A percentile compares a stretch with the other conserved stretches of the same genome.
These are phyloP conservation scores for Acanthamoeba sp. DNA, from an alignment of 208 protist species.

Conservation along the genomic window DNA sequence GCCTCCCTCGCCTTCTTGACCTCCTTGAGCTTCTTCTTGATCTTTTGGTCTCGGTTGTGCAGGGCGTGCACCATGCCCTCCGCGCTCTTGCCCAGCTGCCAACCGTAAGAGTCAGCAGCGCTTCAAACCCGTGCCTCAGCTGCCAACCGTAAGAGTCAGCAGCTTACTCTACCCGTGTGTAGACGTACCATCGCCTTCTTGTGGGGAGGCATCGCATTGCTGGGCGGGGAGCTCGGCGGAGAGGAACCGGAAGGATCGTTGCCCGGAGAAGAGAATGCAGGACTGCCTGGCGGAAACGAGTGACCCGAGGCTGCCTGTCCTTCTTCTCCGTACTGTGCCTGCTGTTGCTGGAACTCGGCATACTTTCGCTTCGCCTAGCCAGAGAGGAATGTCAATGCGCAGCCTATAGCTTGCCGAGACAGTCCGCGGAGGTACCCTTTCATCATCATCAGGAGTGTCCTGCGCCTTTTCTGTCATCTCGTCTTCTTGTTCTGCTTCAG, in stretches of 20 bases:
- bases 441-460: neutral
- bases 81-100: constrained; percentile 21
- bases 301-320: neutral
- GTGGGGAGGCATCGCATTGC: neutral
- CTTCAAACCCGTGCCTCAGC: too few species aligned
- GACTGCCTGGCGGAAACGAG: constrained; percentile 22
- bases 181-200: constrained; percentile 34
- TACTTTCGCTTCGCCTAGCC: constrained; percentile 16
- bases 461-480: neutral
- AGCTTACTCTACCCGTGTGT: neutral
- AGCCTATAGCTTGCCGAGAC: neutral
- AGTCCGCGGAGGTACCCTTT: neutral
- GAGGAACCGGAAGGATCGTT: neutral
- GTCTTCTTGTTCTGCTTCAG: neutral
- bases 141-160: too few species aligned
- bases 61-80: constrained; percentile 14
- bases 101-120: too few species aligned
- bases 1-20: constrained; percentile 41
- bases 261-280: neutral
- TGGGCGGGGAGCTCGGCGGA: neutral
- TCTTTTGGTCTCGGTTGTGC: constrained; percentile 48
- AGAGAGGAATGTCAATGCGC: neutral
- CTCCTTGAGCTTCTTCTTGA: constrained; percentile 63
- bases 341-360: neutral
- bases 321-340: neutral